Evolutionary conservation across 768 basidiomycete genomes (phyloP).

Genomic region (Strobilomyces dryophilus): DNA sequence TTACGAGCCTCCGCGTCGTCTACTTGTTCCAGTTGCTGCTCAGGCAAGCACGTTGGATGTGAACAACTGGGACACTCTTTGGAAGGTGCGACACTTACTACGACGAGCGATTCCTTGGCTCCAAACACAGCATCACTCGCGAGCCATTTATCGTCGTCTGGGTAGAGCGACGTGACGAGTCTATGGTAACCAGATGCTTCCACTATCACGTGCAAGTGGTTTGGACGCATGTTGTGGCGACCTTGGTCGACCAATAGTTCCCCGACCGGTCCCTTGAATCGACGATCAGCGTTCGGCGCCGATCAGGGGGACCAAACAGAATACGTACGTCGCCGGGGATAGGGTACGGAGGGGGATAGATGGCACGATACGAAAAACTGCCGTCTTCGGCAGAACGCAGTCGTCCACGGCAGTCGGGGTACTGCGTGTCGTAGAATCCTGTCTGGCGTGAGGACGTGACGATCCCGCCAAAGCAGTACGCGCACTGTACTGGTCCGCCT

Average conservation of each 20-base stretch:
- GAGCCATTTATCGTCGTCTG: conserved; percentile 63
- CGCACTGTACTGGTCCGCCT: conserved; percentile 61
- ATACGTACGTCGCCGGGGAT: conserved; percentile 63
- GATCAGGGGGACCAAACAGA: conserved; percentile 1
- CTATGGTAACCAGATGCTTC: conserved; percentile 69
- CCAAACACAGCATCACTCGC: conserved; percentile 78
- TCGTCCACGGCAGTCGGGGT: conserved; percentile 76
- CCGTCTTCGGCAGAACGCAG: conserved; percentile 58
- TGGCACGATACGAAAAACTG: conserved; percentile 62
- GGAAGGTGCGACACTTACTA: conserved; percentile 44
- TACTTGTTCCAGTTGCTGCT: conserved; percentile 50
- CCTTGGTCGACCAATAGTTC: conserved; percentile 49
- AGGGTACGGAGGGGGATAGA: conserved; percentile 68
- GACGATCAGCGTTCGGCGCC: conserved; percentile 6
- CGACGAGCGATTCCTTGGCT: conserved; percentile 71
- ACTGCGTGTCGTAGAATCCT: conserved; percentile 46
- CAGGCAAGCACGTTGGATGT: neutral
- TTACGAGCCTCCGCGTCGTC: conserved; percentile 48
- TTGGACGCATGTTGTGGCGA: conserved; percentile 76
- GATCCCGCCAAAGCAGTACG: conserved; percentile 27
- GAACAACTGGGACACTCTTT: neutral
- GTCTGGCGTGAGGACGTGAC: neutral
- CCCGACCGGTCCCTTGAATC: conserved; percentile 63
- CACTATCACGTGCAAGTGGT: conserved; percentile 74
- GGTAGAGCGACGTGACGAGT: conserved; percentile 71